Evolutionary conservation across 495 filamentous ascomycete species (phyloP).

Genomic region (Podospora conica): DNA sequence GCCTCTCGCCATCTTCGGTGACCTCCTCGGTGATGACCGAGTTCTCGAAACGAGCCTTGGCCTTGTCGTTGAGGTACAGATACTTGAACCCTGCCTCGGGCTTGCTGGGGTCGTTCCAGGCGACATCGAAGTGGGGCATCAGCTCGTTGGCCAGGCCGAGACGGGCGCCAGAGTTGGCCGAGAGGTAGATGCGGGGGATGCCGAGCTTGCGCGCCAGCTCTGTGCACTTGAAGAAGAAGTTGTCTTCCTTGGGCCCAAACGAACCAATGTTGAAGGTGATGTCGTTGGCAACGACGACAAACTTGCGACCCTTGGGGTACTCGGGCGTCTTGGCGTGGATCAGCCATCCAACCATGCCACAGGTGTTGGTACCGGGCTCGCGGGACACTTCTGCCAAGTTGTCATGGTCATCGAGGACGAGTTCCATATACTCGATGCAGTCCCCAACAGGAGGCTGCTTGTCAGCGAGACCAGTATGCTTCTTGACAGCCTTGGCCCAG

Average conservation of each 20-base stretch:
- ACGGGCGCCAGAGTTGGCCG: conserved; percentile 98
- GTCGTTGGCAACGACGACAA: conserved; percentile 96
- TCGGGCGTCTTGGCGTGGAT: conserved; percentile 97
- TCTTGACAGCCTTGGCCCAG: conserved; percentile 69
- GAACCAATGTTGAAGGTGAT: conserved; percentile 99
- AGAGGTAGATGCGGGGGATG: conserved; percentile 94
- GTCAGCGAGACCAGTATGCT: conserved; percentile 63
- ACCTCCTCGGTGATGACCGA: conserved; percentile 87
- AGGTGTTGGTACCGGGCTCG: conserved; percentile 88
- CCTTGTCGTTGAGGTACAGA: conserved; percentile 85
- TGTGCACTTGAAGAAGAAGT: conserved; percentile 98
- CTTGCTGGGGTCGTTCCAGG: conserved; percentile 81
- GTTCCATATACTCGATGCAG: conserved; percentile 91
- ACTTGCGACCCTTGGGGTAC: conserved; percentile 85
- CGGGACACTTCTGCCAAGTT: conserved; percentile 86
- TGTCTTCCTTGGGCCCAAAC: conserved; percentile 92
- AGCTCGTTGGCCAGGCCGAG: conserved; percentile 95
- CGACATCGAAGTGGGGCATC: conserved; percentile 92
- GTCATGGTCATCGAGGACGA: conserved; percentile 90
- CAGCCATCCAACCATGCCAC: conserved; percentile 98
- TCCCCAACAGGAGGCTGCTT: conserved; percentile 81
- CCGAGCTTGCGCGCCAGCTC: conserved; percentile 88
- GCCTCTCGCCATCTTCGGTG: conserved; percentile 77
- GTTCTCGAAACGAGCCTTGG: conserved; percentile 83
- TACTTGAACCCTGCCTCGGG: conserved; percentile 96